Conservation (phyloP, 2,329 filamentous ascomycete genomes). For the Talaromyces sp. region DNA sequence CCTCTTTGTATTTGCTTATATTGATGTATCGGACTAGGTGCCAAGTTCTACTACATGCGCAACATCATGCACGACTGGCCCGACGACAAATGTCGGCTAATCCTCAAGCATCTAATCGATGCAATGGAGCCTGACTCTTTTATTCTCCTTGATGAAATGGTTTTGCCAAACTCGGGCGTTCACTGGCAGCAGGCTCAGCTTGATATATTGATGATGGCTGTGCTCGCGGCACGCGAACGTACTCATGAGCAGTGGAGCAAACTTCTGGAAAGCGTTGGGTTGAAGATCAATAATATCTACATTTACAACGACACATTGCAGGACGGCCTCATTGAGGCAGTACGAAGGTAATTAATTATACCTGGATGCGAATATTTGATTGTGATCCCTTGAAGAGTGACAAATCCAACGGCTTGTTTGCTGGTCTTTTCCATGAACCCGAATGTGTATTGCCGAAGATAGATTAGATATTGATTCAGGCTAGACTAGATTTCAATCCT, state of each 20-base stretch:
- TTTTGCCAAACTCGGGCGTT: constrained; percentile 33
- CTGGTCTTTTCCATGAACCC: neutral
- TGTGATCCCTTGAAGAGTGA: neutral
- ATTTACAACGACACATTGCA: neutral
- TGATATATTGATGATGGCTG: constrained; percentile 39
- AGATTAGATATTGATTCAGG: neutral
- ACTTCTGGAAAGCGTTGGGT: neutral
- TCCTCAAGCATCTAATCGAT: no score
- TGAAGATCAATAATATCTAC: constrained; percentile 5
- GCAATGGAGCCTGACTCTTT: no score
- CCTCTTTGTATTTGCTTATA: no score
- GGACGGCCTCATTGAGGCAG: constrained; percentile 1
- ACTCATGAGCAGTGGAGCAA: constrained; percentile 32
- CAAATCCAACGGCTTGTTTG: neutral
- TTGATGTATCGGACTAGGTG: no score
- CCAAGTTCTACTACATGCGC: no score
- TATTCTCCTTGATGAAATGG: constrained; percentile 26
- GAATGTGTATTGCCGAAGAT: neutral
- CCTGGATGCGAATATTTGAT: no score
- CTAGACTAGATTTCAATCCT: neutral
- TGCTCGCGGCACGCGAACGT: constrained; percentile 33
- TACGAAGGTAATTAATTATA: neutral
- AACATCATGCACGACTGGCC: no score
- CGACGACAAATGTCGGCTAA: no score
- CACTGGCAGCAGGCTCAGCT: constrained; percentile 28